These are phyloP conservation scores for Suhomyces panamericanus DNA, from an alignment of 1,139 yeast species.

Conservation along the genomic window DNA sequence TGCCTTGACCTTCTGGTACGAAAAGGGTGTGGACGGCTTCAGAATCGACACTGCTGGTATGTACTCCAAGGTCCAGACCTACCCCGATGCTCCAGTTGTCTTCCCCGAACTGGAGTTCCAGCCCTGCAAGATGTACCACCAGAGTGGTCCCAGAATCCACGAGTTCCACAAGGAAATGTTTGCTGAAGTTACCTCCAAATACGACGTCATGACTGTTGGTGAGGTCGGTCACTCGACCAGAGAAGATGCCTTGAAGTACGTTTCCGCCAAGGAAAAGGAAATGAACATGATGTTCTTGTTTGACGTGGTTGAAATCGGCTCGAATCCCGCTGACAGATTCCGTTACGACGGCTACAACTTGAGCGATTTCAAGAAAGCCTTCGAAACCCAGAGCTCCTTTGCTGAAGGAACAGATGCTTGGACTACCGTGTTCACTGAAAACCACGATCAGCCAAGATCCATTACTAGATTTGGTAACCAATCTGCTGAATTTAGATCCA, in stretches of 20 bases:
- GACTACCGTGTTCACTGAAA: slow-evolving; percentile 26
- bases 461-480: slow-evolving; percentile 25
- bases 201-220: slow-evolving; percentile 27
- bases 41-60: slow-evolving; percentile 27
- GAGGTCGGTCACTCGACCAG: slow-evolving; percentile 26
- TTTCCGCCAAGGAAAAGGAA: slow-evolving; percentile 25
- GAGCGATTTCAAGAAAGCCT: slow-evolving; percentile 21
- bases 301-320: slow-evolving; percentile 24
- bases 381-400: slow-evolving; percentile 18
- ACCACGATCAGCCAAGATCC: slow-evolving; percentile 28
- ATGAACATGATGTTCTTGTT: slow-evolving; percentile 29
- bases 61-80: slow-evolving; percentile 25
- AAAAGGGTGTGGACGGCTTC: slow-evolving; percentile 27
- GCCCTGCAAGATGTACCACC: slow-evolving; percentile 19
- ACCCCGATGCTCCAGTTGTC: slow-evolving; percentile 25
- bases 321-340: slow-evolving; percentile 19
- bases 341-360: slow-evolving; percentile 20
- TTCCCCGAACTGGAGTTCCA: slow-evolving; percentile 23
- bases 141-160: slow-evolving; percentile 26
- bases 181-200: slow-evolving; percentile 21
- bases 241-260: slow-evolving; percentile 24
- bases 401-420: slow-evolving; percentile 27
- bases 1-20: slow-evolving; percentile 26
- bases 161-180: slow-evolving; percentile 28
- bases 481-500: slow-evolving; percentile 18